phyloP scores from a whole-genome alignment of 2,329 filamentous ascomycete species.

The Aspergillus pseudoglaucus region DNA sequence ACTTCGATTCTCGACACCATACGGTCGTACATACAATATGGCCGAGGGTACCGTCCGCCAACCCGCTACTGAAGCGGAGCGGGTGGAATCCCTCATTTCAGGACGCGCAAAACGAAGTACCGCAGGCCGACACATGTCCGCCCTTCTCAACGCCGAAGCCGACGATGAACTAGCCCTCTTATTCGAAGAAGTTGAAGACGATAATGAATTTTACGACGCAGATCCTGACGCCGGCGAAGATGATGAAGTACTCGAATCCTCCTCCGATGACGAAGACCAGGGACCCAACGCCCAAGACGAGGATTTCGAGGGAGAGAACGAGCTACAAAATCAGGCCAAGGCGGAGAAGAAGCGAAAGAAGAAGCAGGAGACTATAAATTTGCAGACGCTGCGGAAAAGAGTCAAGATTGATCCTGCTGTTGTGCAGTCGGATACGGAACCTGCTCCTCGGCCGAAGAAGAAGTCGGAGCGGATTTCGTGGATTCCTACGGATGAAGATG shows the following conservation, averaged over 20 bases:
- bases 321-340: constrained; percentile 70
- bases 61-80: constrained; percentile 17
- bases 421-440: constrained; percentile 19
- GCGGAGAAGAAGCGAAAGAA: constrained; percentile 78
- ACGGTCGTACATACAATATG: constrained; percentile 15
- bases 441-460: constrained; percentile 52
- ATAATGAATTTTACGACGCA: constrained; percentile 37
- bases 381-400: constrained; percentile 56
- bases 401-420: constrained; percentile 62
- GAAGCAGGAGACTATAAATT: constrained; percentile 59
- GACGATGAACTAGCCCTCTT: constrained; percentile 58
- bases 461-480: constrained; percentile 65
- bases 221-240: constrained; percentile 47
- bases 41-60: constrained; percentile 14
- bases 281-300: constrained; percentile 51
- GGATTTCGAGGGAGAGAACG: constrained; percentile 79
- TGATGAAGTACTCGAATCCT: constrained; percentile 81
- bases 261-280: constrained; percentile 72
- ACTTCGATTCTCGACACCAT: neutral
- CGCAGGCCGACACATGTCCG: constrained; percentile 76
- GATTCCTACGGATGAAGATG: constrained; percentile 58
- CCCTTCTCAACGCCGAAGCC: constrained; percentile 67
- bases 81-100: constrained; percentile 27
- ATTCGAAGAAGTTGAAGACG: constrained; percentile 59
- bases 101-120: constrained; percentile 67